phyloP scores from a whole-genome alignment of 1,284 basidiomycete species.

The Anthracocystis setariae region DNA sequence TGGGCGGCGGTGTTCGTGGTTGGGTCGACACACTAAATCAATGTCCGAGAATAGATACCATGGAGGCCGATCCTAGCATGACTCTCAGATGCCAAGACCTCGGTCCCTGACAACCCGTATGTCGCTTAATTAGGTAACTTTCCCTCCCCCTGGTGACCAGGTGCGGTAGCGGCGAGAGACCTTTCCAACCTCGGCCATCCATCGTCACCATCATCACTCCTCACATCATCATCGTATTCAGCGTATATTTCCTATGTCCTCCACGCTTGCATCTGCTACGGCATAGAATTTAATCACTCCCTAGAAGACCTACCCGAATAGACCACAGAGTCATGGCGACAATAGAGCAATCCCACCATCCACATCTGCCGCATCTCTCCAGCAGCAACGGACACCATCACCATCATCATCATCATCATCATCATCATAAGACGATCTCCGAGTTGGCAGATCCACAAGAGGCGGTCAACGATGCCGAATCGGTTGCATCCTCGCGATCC shows the following conservation, averaged over 20 bases:
- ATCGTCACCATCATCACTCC: too few relatives aligned
- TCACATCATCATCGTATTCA: too few relatives aligned
- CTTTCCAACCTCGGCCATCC: too few relatives aligned
- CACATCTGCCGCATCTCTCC: not conserved
- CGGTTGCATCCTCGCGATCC: conserved; percentile 20
- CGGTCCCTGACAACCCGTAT: not conserved
- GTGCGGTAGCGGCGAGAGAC: too few relatives aligned
- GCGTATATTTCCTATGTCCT: too few relatives aligned
- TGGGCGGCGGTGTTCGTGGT: too few relatives aligned
- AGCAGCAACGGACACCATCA: not conserved
- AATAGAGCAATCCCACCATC: not conserved
- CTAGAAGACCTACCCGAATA: not conserved
- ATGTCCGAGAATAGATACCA: too few relatives aligned
- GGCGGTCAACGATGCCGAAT: conserved; percentile 11
- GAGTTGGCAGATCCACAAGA: conserved; percentile 10
- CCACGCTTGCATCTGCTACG: too few relatives aligned
- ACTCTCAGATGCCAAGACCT: not conserved
- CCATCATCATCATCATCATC: not conserved
- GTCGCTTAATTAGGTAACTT: too few relatives aligned
- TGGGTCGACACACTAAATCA: too few relatives aligned
- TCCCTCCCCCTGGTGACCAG: too few relatives aligned
- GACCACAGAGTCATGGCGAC: too few relatives aligned
- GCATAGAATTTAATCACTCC: not conserved
- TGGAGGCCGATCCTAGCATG: not conserved
- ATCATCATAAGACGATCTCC: conserved; percentile 15